A percentile compares a stretch with the other conserved stretches of the same genome.
Conservation (phyloP, 169 alveolate genomes). For the Plasmodium vinckei region DNA sequence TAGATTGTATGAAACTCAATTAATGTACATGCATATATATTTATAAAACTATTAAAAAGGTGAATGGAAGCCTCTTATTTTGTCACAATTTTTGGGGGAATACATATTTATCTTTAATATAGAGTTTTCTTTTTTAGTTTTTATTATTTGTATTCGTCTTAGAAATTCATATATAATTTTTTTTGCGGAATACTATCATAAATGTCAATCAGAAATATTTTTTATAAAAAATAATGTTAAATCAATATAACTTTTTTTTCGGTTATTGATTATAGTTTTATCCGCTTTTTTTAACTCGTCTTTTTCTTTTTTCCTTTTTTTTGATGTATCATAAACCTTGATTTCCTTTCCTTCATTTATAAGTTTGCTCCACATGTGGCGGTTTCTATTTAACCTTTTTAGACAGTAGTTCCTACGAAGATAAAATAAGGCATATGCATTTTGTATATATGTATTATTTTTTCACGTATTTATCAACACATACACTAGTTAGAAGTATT, state of each 20-base stretch:
- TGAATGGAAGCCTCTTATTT: too few species aligned
- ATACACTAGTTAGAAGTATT: background rate
- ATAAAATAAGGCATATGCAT: background rate
- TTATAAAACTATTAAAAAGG: too few species aligned
- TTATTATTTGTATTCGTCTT: too few species aligned
- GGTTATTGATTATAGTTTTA: background rate
- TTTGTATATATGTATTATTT: background rate
- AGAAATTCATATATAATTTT: background rate
- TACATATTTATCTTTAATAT: too few species aligned
- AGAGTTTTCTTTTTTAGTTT: too few species aligned
- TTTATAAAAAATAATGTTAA: constrained; percentile 67
- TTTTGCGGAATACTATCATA: background rate
- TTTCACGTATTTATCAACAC: background rate
- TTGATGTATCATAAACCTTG: constrained; percentile 36
- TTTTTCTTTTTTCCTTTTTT: constrained; percentile 20
- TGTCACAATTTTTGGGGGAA: too few species aligned
- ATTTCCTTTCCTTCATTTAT: constrained; percentile 52
- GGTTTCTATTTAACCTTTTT: constrained; percentile 46
- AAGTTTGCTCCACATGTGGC: constrained; percentile 70
- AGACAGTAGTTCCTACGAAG: constrained; percentile 38
- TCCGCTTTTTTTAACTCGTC: constrained; percentile 22
- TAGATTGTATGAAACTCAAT: too few species aligned
- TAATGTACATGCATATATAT: too few species aligned
- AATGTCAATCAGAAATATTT: constrained; percentile 52
- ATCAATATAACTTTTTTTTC: constrained; percentile 74